Evolutionary conservation across 345 rosid species (phyloP).

Genomic region (Linum lewisii): DNA sequence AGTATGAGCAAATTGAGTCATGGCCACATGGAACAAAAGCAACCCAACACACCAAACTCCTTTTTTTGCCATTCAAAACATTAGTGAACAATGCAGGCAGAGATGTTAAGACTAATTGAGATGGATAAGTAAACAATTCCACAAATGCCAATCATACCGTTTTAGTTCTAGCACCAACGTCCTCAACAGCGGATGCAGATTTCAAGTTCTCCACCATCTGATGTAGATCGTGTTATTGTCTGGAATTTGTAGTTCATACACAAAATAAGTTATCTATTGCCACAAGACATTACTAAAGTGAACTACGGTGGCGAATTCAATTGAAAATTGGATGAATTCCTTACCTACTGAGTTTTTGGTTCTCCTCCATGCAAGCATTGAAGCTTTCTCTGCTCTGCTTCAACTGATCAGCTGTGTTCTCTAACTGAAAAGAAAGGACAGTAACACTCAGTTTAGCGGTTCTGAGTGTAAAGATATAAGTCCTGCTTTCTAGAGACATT

Average conservation of each 20-base stretch:
- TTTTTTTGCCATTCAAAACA: background rate
- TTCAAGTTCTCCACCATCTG: conserved; percentile 32
- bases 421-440: conserved; percentile 37
- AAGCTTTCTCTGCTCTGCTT: conserved; percentile 65
- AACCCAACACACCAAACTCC: no score
- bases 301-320: conserved; percentile 3
- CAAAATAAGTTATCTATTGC: background rate
- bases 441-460: conserved; percentile 10
- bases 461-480: conserved; percentile 10
- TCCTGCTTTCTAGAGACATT: conserved; percentile 9
- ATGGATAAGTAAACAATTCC: background rate
- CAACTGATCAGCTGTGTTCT: conserved; percentile 45
- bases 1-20: background rate
- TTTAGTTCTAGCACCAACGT: conserved; percentile 13
- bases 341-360: conserved; percentile 64
- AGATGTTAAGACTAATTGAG: background rate
- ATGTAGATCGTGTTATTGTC: conserved; percentile 58
- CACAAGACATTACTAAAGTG: background rate
- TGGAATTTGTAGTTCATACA: conserved; percentile 25
- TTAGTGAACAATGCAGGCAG: background rate
- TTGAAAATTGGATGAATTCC: conserved; percentile 22
- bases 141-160: conserved; percentile 27
- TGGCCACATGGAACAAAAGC: no score
- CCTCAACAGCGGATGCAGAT: conserved; percentile 24
- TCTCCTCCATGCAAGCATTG: conserved; percentile 67